A percentile compares a stretch with the other conserved stretches of the same genome.
Evolutionary conservation across 306 rosid species (phyloP).

Genomic region (Cicer arietinum): DNA sequence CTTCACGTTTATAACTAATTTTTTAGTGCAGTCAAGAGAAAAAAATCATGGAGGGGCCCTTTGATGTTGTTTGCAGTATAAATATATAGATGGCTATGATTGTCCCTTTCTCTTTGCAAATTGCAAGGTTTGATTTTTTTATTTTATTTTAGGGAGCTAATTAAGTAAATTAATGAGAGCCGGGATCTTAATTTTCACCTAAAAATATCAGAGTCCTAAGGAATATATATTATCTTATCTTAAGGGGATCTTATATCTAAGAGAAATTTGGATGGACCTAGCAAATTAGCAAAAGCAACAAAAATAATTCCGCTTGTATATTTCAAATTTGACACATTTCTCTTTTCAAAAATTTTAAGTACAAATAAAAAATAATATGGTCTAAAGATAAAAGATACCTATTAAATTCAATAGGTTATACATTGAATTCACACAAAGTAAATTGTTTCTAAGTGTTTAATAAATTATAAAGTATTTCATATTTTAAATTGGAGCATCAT

Average conservation of each 20-base stretch:
- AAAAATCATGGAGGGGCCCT: conserved; percentile 66
- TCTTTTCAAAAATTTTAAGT: neutral
- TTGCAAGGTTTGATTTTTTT: neutral
- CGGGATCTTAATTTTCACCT: conserved; percentile 19
- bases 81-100: conserved; percentile 56
- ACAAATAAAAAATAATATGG: neutral
- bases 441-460: too few species aligned
- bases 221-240: conserved; percentile 11
- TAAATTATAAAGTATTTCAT: too few species aligned
- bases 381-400: too few species aligned
- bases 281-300: neutral
- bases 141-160: neutral
- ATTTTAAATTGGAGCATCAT: too few species aligned
- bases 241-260: neutral
- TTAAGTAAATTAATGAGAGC: neutral
- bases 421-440: too few species aligned
- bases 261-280: neutral
- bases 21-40: conserved; percentile 63
- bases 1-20: conserved; percentile 76
- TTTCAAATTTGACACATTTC: neutral
- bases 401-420: too few species aligned
- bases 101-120: conserved; percentile 49
- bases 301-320: neutral
- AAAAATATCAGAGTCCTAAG: neutral
- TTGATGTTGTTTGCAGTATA: conserved; percentile 54